Base-by-base conservation (phyloP, 495 filamentous ascomycete genomes). In the Mycothermus thermophilus region DNA sequence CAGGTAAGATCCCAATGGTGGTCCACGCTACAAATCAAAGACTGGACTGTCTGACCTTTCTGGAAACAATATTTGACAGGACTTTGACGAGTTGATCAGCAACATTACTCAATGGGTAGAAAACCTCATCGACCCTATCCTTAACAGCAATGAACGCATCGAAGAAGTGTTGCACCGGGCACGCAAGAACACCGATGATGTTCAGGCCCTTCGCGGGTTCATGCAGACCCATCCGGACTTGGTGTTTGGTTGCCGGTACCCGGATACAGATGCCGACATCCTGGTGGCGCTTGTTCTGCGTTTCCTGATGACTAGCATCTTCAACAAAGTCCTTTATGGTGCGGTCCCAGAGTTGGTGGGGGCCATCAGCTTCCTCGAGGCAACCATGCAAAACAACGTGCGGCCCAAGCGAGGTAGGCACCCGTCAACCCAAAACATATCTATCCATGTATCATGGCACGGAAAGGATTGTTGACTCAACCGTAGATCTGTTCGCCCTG, bases 251-350 rank as follows among this genome's bases (percentile, higher is more conserved):
- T 40, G 15, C 28, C 23, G 36, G 25, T 51, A 49, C 30, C 44
- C 43, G 11, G 51, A 62, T 14, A 51, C 51, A 0, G 54, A 59
- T 16, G 42, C 53, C 18, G 51, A 62, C 31, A 38, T 62, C 7
- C 26, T 56, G 11, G 39, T 44, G 18, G 54, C 54, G 4, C 28
- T 55, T 9, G 43, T 55, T 7, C 44, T 56, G 46, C 45, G 58
- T 17, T 59, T 44, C 15, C 30, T 59, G 22, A 32, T 43, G 11
- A 41, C 51, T 5, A 25, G 46, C 25, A 47, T 60, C 29, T 58
- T 60, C 40, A 40, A 46, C 33, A 45, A 32, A 28, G 32, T 35
- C 9, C 42, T 54, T 5, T 51, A 32, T 35, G 48, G 48, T 1
- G 34, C 13, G n/a, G 17, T 30, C 1, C 34, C 35, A 1, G 9